phyloP scores from a whole-genome alignment of 1,284 basidiomycete genomes.

The Schizophyllum commune region DNA sequence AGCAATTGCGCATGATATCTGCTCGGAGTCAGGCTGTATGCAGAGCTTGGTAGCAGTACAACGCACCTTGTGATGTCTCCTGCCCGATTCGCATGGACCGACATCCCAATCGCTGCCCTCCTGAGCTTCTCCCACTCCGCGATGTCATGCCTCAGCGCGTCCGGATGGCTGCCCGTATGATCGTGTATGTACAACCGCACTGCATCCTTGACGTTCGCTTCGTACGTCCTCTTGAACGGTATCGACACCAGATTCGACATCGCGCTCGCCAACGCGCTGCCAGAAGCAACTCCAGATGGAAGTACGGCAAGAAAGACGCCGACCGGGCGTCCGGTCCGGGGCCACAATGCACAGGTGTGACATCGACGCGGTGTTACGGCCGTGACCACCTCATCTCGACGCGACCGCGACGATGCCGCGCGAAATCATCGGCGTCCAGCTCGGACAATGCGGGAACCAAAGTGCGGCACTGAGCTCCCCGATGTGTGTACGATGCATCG shows the following conservation, averaged over 20 bases:
- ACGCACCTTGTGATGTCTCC: slow-evolving; percentile 42
- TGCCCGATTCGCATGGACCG: slow-evolving; percentile 52
- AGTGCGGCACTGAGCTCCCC: slow-evolving; percentile 43
- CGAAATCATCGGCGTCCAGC: slow-evolving; percentile 82
- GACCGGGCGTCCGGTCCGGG: too few relatives aligned
- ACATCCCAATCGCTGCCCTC: slow-evolving; percentile 47
- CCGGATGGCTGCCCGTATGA: slow-evolving; percentile 76
- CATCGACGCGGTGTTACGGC: neutral
- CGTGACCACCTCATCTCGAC: neutral
- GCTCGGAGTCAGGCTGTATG: neutral
- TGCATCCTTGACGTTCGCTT: slow-evolving; percentile 49
- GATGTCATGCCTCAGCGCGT: slow-evolving; percentile 82
- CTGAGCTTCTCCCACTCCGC: slow-evolving; percentile 64
- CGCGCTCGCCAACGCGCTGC: neutral
- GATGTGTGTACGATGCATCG: slow-evolving; percentile 2
- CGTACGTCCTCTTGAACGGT: slow-evolving; percentile 70
- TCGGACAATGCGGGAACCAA: slow-evolving; percentile 96
- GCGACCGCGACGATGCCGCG: slow-evolving; percentile 58
- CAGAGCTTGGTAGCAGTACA: neutral
- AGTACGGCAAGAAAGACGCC: neutral
- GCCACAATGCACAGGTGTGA: neutral
- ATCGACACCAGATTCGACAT: slow-evolving; percentile 79
- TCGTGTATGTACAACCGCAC: slow-evolving; percentile 66
- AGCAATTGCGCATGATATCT: slow-evolving; percentile 87
- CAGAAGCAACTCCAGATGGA: neutral